Base-by-base conservation (phyloP, 2,329 filamentous ascomycete species). In the Alternaria arbusti region DNA sequence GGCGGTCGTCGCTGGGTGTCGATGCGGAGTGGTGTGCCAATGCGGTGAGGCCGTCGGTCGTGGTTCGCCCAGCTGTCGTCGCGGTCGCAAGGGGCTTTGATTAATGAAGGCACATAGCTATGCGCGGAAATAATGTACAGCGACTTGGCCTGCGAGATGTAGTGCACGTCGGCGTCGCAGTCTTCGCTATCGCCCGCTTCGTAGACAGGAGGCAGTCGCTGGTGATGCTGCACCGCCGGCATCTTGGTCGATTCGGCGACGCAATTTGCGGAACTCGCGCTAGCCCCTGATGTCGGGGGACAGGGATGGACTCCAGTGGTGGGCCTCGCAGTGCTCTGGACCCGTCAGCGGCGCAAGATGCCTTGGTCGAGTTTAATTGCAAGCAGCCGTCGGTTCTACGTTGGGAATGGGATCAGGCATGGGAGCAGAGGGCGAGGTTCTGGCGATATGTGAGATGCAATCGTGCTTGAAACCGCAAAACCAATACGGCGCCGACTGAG, bases 61-160 rank as follows among this genome's bases (percentile, higher is more conserved):
- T 47, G 59, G 54, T 66, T 66, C 26, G 65, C 68, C 72, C 70
- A 70, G 64, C 64, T 55, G 67, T 70, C 65, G 69, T 70, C 66
- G 73, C 72, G 72, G 65, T 70, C 55, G 64, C 72, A 67, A 67
- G 67, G 59, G 56, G 59, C 50, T 57, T 65, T 70, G 65, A 72
- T 79, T 68, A 80, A 63, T 47, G 77, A 73, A 59, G 64, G 71
- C 70, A 71, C 71, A 68, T 78, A 78, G 63, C 76, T 76, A 70
- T 78, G 74, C 69, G 77, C 78, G 46, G 74, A 74, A 55, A 79
- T 73, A 47, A 78, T 75, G 63, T 76, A 76, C 51, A 79, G 75
- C 54, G 66, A 66, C n/a, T 68, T 57, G 44, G 45, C 57, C 8
- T 63, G 67, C 65, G 71, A 66, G 67, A 69, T 65, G 63, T 70